phyloP scores from a whole-genome alignment of 768 basidiomycete species.

The Pulveroboletus sp. region DNA sequence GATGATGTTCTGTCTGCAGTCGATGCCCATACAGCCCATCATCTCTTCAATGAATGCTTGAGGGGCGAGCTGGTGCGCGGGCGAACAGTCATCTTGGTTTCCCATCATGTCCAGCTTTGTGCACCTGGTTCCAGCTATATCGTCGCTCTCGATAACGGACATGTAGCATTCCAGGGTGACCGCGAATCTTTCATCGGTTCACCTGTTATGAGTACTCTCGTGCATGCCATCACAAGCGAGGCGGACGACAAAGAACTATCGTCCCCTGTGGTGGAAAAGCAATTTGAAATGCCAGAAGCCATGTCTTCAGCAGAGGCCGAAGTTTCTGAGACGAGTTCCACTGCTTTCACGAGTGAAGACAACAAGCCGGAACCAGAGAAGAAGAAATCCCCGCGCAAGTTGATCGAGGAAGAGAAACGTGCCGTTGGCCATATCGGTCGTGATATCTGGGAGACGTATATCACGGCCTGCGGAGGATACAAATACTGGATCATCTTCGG shows the following conservation, averaged over 20 bases:
- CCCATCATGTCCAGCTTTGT: conserved; percentile 91
- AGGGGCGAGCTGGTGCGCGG: conserved; percentile 74
- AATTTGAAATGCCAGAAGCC: conserved; percentile 13
- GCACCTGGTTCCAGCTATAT: conserved; percentile 77
- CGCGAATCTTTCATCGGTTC: conserved; percentile 64
- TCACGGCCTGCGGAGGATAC: conserved; percentile 47
- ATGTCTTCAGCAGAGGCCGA: conserved; percentile 22
- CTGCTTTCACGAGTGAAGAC: conserved; percentile 37
- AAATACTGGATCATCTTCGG: conserved; percentile 59
- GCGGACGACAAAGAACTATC: conserved; percentile 41
- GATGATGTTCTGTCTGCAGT: conserved; percentile 81
- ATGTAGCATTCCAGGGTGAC: conserved; percentile 72
- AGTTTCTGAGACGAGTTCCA: conserved; percentile 43
- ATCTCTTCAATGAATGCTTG: conserved; percentile 78
- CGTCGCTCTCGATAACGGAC: conserved; percentile 70
- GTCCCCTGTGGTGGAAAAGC: conserved; percentile 7
- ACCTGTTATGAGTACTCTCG: conserved; percentile 60
- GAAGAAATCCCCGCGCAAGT: conserved; percentile 70
- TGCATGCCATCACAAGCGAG: conserved; percentile 51
- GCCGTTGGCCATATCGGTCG: conserved; percentile 67
- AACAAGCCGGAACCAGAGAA: conserved; percentile 38
- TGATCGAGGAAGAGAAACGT: conserved; percentile 82
- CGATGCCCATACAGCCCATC: conserved; percentile 82
- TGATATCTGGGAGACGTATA: conserved; percentile 64
- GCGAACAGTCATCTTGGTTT: conserved; percentile 85